phyloP scores from a whole-genome alignment of 169 alveolate species.

The Cryptosporidium meleagridis region DNA sequence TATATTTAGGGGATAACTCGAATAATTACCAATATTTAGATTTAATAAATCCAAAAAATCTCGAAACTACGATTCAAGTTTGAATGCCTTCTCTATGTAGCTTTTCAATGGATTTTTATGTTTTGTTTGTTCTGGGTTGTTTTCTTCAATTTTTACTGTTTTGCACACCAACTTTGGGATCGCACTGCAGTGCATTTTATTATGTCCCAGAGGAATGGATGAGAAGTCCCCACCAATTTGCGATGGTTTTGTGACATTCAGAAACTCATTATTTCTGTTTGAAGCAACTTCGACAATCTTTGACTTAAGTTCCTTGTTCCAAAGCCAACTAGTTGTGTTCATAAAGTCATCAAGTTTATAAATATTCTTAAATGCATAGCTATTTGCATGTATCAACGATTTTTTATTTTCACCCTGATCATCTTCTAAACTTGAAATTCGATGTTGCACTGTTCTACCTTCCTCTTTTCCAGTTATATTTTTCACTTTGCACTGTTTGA shows the following conservation, averaged over 20 bases:
- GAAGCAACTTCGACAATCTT: slow-evolving; percentile 47
- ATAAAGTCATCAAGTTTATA: slow-evolving; percentile 53
- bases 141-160: slow-evolving; percentile 28
- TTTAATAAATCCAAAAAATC: background rate
- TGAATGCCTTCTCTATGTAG: slow-evolving; percentile 52
- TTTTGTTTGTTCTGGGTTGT: background rate
- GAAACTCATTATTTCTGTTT: slow-evolving; percentile 4
- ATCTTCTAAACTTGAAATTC: background rate
- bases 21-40: too few relatives aligned
- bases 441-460: background rate
- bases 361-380: slow-evolving; percentile 47
- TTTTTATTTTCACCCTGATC: background rate
- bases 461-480: background rate
- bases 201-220: background rate
- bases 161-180: slow-evolving; percentile 48
- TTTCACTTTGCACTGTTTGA: background rate
- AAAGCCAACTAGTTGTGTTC: slow-evolving; percentile 67
- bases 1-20: background rate
- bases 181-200: slow-evolving; percentile 15
- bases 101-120: slow-evolving; percentile 40
- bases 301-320: slow-evolving; percentile 60
- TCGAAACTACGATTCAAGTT: background rate
- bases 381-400: slow-evolving; percentile 31
- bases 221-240: slow-evolving; percentile 1
- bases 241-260: background rate